phyloP scores from a whole-genome alignment of 352 stramenopile genomes.

The Pythium rhizo-oryzae region DNA sequence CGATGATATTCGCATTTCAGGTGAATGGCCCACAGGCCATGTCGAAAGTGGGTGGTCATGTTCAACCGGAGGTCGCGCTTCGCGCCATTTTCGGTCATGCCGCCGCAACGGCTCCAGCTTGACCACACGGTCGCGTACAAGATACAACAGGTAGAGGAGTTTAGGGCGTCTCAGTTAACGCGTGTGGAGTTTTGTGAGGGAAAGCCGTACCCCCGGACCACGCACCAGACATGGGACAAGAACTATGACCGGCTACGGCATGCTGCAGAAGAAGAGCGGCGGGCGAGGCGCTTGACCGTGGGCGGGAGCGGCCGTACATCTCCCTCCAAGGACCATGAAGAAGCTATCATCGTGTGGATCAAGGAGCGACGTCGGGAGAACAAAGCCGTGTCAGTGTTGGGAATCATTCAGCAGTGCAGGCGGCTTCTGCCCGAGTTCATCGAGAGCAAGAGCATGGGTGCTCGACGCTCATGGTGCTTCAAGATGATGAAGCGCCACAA shows the following conservation, averaged over 20 bases:
- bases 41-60: conserved; percentile 1
- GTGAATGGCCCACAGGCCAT: conserved; percentile 6
- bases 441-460: background rate
- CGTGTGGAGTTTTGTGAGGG: background rate
- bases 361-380: conserved; percentile 13
- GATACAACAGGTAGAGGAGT: conserved; percentile 10
- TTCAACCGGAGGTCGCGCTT: background rate
- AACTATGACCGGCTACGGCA: background rate
- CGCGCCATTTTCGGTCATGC: conserved; percentile 11
- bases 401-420: background rate
- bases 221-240: conserved; percentile 3
- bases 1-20: background rate
- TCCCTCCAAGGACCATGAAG: background rate
- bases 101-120: background rate
- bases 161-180: background rate
- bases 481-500: conserved; percentile 1
- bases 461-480: background rate
- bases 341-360: conserved; percentile 2
- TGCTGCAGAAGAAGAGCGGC: background rate
- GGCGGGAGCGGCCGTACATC: conserved; percentile 1
- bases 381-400: background rate
- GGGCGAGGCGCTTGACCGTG: conserved; percentile 9
- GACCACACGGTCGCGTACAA: conserved; percentile 8
- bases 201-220: background rate
- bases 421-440: conserved; percentile 8